These are phyloP conservation scores for Exserohilum rostratum DNA, from an alignment of 2,329 filamentous ascomycete species.

Conservation along the genomic window DNA sequence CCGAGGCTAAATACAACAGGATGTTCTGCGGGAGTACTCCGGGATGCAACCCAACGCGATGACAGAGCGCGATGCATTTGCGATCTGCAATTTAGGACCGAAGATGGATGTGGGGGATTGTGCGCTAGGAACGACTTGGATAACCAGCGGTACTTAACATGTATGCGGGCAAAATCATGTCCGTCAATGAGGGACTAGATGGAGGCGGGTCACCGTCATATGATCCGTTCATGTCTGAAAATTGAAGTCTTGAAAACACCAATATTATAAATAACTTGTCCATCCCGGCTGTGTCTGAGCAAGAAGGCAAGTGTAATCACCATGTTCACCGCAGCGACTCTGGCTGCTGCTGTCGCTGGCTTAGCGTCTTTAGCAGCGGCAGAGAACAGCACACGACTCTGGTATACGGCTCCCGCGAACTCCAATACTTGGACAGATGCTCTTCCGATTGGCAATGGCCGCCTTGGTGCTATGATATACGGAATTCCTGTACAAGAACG, in stretches of 20 bases:
- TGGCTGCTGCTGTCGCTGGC: background rate
- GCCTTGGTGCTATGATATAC: constrained; percentile 55
- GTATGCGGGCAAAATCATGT: constrained; percentile 3
- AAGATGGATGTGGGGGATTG: constrained; percentile 6
- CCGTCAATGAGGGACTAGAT: constrained; percentile 1
- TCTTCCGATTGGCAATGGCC: constrained; percentile 58
- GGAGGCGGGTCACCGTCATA: background rate
- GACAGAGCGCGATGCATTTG: background rate
- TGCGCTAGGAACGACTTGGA: background rate
- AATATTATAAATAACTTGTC: background rate
- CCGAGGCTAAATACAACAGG: constrained; percentile 15
- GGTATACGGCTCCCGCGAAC: constrained; percentile 3
- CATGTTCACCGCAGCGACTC: background rate
- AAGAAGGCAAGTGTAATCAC: background rate
- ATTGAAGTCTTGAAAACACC: background rate
- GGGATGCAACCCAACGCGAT: background rate
- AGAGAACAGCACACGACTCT: constrained; percentile 4
- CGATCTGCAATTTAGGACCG: constrained; percentile 1
- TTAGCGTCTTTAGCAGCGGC: background rate
- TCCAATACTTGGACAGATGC: constrained; percentile 47
- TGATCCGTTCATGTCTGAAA: background rate
- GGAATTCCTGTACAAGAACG: constrained; percentile 53
- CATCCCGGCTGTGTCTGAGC: background rate
- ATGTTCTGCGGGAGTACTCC: constrained; percentile 8
- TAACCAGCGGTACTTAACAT: background rate